These are phyloP conservation scores for Spiraea crenata DNA, from an alignment of 331 rosid species.

Conservation along the genomic window DNA sequence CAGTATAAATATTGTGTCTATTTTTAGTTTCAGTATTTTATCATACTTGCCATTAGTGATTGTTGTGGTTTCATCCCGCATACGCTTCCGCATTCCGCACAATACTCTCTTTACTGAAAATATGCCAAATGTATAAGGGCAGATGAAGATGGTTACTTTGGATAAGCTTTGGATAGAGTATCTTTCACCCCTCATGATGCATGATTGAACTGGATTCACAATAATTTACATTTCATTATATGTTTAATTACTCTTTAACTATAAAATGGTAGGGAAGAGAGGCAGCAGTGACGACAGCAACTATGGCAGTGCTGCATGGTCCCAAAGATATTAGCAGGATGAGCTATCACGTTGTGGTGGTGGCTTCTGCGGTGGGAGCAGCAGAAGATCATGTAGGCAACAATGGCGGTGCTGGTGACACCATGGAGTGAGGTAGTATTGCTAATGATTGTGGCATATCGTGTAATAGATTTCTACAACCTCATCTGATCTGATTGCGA, in stretches of 20 bases:
- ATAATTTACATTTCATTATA: neutral
- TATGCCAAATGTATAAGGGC: too few relatives aligned
- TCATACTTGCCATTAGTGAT: too few relatives aligned
- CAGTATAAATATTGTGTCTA: too few relatives aligned
- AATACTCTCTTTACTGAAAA: too few relatives aligned
- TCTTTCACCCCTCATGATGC: neutral
- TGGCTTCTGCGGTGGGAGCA: neutral
- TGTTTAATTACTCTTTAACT: neutral
- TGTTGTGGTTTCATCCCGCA: too few relatives aligned
- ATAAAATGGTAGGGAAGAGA: neutral
- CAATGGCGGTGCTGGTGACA: neutral
- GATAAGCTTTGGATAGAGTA: neutral
- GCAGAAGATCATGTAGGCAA: neutral
- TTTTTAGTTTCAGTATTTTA: too few relatives aligned
- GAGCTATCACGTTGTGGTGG: neutral
- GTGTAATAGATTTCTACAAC: neutral
- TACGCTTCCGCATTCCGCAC: too few relatives aligned
- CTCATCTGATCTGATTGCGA: neutral
- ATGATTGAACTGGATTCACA: neutral
- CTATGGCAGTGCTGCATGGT: neutral
- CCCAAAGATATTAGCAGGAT: neutral
- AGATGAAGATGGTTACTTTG: too few relatives aligned
- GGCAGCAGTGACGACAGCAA: neutral
- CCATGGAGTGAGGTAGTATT: neutral
- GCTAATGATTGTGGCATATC: neutral